A percentile compares a stretch with the other conserved stretches of the same genome.
These are phyloP conservation scores for Rhizophora apiculata DNA, from an alignment of 345 rosid genomes.

Conservation along the genomic window DNA sequence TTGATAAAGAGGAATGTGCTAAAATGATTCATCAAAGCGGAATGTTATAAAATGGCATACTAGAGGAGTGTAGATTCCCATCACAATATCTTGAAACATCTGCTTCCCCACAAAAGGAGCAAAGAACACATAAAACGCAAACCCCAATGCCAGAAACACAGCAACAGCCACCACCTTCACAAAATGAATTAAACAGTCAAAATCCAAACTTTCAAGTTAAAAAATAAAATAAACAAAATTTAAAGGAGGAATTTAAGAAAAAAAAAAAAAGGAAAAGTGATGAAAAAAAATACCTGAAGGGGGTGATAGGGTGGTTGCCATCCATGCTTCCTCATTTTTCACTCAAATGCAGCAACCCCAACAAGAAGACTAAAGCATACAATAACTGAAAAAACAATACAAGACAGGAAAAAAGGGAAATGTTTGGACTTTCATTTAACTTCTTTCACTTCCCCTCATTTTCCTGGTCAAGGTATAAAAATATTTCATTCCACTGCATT, in stretches of 20 bases:
- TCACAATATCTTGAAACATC: constrained; percentile 65
- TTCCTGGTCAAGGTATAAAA: constrained; percentile 26
- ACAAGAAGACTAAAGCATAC: constrained; percentile 23
- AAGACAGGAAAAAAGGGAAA: neutral
- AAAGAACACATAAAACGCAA: constrained; percentile 97
- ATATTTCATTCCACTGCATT: constrained; percentile 24
- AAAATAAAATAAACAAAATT: constrained; percentile 11
- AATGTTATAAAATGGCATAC: constrained; percentile 44
- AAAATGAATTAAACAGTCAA: constrained; percentile 24
- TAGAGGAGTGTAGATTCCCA: constrained; percentile 95
- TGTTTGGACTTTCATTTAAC: constrained; percentile 16
- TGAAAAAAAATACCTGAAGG: constrained; percentile 65
- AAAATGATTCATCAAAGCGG: constrained; percentile 14
- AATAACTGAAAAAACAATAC: constrained; percentile 15
- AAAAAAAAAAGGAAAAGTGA: neutral
- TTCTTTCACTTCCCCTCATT: constrained; percentile 47
- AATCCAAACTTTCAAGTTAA: constrained; percentile 17
- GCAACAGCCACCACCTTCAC: constrained; percentile 97
- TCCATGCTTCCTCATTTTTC: constrained; percentile 92
- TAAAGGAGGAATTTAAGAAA: constrained; percentile 1
- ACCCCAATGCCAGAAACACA: constrained; percentile 94
- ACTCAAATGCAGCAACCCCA: constrained; percentile 39
- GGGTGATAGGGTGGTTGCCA: constrained; percentile 99
- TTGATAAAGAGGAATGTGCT: neutral
- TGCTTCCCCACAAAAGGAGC: constrained; percentile 96